Base-by-base conservation (phyloP, 768 basidiomycete genomes). In the Tylopilus sp. region DNA sequence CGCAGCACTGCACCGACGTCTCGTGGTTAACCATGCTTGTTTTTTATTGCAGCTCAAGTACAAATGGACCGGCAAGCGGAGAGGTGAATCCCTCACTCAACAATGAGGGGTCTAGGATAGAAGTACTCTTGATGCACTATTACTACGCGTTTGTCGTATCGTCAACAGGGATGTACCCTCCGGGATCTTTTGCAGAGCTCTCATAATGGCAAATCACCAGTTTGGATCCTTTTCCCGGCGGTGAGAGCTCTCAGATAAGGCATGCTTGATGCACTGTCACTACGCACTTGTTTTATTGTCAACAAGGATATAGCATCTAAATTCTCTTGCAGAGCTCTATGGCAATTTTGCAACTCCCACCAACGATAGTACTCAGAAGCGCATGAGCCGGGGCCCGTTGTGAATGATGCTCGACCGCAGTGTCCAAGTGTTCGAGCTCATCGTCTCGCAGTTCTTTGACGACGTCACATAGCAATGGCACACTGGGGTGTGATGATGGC, bases 311-410 rank as follows among this genome's bases (percentile, higher is more conserved):
- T 25, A 36, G 11, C 11, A 26, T 52, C 73, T 74, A 97, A 48
- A 95, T 65, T 61, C 83, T 76, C 73, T 89, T 94, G 74, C 91
- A 94, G 46, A 95, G 66, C 67, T 88, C 85, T 71, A 98, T 95
- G 12, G 95, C 95, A 21, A 85, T 74, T 69, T 87, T 90, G 70
- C 95, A 98, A 2, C 93, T 93, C 4, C 74, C 78, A 3, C 88
- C 92, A 11, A 98, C 78, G 22, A 93, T 71, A 8, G 90, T 86
- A 59, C 91, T 94, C 50, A 98, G 71, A 39, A 98, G 72, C 1
- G 92, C 91, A 68, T 98, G 93, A 38, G 87, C 93, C 2, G 95
- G 93, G 20, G 93, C 93, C 45, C 85, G 79, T 68, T 97, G 95
- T 22, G 91, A 86, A 63, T 88, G 78, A 60, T 97, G 79, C 50